These are phyloP conservation scores for Hypoxylon fragiforme DNA, from an alignment of 495 filamentous ascomycete species.

Conservation along the genomic window DNA sequence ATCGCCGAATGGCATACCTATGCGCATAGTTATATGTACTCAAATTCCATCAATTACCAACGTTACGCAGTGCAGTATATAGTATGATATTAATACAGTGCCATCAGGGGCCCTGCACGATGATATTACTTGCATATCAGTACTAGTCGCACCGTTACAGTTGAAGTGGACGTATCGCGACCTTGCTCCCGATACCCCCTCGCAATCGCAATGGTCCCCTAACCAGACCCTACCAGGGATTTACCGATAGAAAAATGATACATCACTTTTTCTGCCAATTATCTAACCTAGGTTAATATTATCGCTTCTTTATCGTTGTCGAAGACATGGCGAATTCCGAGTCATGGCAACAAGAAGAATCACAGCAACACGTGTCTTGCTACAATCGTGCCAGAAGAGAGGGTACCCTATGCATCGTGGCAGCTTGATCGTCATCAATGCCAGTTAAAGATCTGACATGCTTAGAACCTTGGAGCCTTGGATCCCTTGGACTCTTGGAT, in stretches of 20 bases:
- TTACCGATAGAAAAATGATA: conserved; percentile 25
- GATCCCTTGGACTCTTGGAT: too few species aligned
- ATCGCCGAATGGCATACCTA: too few species aligned
- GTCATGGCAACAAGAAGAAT: not conserved
- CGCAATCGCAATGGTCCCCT: not conserved
- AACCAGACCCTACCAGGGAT: conserved; percentile 13
- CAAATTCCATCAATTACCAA: too few species aligned
- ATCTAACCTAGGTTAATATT: too few species aligned
- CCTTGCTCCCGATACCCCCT: conserved; percentile 18
- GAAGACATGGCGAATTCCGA: conserved; percentile 2
- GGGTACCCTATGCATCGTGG: conserved; percentile 1
- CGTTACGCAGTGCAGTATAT: too few species aligned
- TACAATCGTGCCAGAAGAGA: conserved; percentile 4
- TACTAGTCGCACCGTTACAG: conserved; percentile 10
- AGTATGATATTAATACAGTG: conserved; percentile 10
- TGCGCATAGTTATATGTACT: too few species aligned
- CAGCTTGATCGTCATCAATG: conserved; percentile 7
- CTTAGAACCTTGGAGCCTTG: conserved; percentile 5
- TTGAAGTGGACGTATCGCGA: conserved; percentile 17
- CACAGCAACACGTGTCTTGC: conserved; percentile 3
- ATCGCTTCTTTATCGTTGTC: conserved; percentile 20
- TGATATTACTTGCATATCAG: conserved; percentile 32
- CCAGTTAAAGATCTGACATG: conserved; percentile 9
- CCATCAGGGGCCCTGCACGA: conserved; percentile 11
- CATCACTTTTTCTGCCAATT: conserved; percentile 23